Base-by-base conservation (phyloP, 345 rosid genomes). In the Orychophragmus violaceus region DNA sequence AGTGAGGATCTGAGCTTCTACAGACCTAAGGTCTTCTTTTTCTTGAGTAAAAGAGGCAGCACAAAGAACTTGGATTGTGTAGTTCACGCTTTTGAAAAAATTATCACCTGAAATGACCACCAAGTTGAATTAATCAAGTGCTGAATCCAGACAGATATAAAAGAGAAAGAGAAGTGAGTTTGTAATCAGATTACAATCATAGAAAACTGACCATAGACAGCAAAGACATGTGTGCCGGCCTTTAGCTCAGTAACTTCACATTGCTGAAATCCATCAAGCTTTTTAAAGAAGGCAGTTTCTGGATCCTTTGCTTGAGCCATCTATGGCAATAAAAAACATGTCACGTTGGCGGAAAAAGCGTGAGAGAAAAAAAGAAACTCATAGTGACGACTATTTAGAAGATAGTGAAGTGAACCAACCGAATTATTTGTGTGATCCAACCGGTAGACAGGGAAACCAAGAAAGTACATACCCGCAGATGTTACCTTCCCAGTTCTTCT, bases 391-490 rank as follows among this genome's bases (percentile, higher is more conserved):
- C 28, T 56, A 73, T 17, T 23, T 35, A 23, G 30, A 24, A 74
- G n/a, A 45, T 22, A 13, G 28, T 28, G 53, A 32, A 52, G 64
- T 41, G 46, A 74, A 70, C 91, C 75, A 64, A 95, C 99, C 64
- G 84, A 82, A 79, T 84, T 85, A 68, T 74, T 81, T 28, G 89
- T 80, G 59, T 84, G 96, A 77, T 95, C 97, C 66, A 89, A 78
- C 55, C 86, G 87, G 74, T 95, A 95, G 58, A 91, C 96, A 30
- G 99, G 96, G 64, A 91, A 95, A 52, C 96, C 88, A 48, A 95
- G 91, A 78, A 95, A 95, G 82, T 85, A 91, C 97, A 89, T 85
- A 71, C 99, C 99, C 24, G 99, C 97, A 70, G 95, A 83, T 69
- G 91, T 84, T 69, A 84, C 77, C 71, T 87, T 91, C 30, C 95